Evolutionary conservation across 73 alveolate species (phyloP).

Genomic region (Urostyla sp.): DNA sequence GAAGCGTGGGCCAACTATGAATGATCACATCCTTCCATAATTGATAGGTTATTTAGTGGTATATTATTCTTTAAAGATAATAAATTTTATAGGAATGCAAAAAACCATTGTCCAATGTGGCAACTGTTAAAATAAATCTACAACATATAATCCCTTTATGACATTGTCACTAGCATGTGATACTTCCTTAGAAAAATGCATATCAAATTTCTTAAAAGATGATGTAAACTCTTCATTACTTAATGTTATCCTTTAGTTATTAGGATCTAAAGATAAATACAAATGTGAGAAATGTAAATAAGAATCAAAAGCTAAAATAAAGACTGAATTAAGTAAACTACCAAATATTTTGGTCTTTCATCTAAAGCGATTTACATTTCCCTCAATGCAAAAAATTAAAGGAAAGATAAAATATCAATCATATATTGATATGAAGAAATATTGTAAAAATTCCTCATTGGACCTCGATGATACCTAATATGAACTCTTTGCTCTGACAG

Average conservation of each 20-base stretch:
- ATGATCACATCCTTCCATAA: slow-evolving; percentile 54
- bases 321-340: slow-evolving; percentile 38
- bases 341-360: slow-evolving; percentile 58
- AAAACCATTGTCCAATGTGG: slow-evolving; percentile 52
- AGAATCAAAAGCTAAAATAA: slow-evolving; percentile 44
- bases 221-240: background rate
- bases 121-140: slow-evolving; percentile 20
- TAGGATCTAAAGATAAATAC: slow-evolving; percentile 48
- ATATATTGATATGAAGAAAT: slow-evolving; percentile 42
- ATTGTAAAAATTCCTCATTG: slow-evolving; percentile 31
- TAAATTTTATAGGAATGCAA: slow-evolving; percentile 35
- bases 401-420: slow-evolving; percentile 18
- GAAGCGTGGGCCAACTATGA: slow-evolving; percentile 33
- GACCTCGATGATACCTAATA: slow-evolving; percentile 34
- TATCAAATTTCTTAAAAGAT: slow-evolving; percentile 27
- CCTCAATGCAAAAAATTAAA: slow-evolving; percentile 57
- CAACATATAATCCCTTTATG: slow-evolving; percentile 61
- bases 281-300: slow-evolving; percentile 60
- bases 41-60: slow-evolving; percentile 50
- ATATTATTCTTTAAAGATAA: background rate
- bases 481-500: slow-evolving; percentile 55
- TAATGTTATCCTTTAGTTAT: too few relatives aligned
- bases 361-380: slow-evolving; percentile 60
- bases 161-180: slow-evolving; percentile 46
- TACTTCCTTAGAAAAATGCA: slow-evolving; percentile 9